Conservation (phyloP, 169 alveolate species). For the Plasmodium ovale region DNA sequence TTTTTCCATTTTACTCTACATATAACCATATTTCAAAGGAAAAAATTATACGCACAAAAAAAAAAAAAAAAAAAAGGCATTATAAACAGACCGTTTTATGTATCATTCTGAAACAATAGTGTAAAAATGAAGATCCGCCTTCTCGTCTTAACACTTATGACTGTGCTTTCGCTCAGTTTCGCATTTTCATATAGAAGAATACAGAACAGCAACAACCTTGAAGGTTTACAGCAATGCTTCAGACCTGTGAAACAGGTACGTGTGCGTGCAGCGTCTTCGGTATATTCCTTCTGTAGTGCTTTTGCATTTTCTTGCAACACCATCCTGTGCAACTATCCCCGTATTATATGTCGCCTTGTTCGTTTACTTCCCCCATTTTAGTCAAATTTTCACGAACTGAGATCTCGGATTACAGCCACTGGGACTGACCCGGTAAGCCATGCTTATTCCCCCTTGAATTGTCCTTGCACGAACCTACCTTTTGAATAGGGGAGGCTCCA, state of each 20-base stretch:
- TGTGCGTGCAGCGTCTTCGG: too few relatives aligned
- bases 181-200: slow-evolving; percentile 35
- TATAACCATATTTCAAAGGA: not conserved
- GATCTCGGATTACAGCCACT: too few relatives aligned
- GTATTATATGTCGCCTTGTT: too few relatives aligned
- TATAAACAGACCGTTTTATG: slow-evolving; percentile 1
- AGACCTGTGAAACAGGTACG: slow-evolving; percentile 26
- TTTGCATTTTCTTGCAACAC: not conserved
- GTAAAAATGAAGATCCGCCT: slow-evolving; percentile 35
- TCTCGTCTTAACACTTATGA: not conserved
- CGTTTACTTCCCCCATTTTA: not conserved
- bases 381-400: slow-evolving; percentile 8
- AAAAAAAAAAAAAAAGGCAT: not conserved
- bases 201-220: slow-evolving; percentile 3
- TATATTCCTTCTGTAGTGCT: too few relatives aligned
- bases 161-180: slow-evolving; percentile 2
- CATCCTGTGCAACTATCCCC: too few relatives aligned
- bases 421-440: too few relatives aligned
- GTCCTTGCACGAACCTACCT: too few relatives aligned
- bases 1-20: not conserved
- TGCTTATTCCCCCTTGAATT: too few relatives aligned
- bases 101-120: not conserved
- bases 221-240: slow-evolving; percentile 16
- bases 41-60: not conserved
- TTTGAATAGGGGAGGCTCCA: too few relatives aligned